Conservation (phyloP, 2,329 filamentous ascomycete species). For the Cladosporium sp. region DNA sequence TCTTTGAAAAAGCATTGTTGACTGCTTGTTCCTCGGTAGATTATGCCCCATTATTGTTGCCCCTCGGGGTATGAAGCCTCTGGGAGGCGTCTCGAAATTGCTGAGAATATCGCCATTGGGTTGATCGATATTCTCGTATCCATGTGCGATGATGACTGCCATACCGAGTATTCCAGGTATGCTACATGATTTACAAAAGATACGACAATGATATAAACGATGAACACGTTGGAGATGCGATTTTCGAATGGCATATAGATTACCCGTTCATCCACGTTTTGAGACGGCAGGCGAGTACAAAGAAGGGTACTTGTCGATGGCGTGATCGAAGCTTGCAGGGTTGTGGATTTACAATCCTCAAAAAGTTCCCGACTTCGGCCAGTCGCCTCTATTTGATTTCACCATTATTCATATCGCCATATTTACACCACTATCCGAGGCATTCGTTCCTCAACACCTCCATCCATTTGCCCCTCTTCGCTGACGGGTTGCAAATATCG, state of each 20-base stretch:
- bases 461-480: conserved; percentile 11
- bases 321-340: conserved; percentile 2
- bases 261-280: not conserved
- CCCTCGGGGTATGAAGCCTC: conserved; percentile 1
- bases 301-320: conserved; percentile 2
- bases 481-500: conserved; percentile 16
- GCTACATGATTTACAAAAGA: not conserved
- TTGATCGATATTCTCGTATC: not conserved
- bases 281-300: conserved; percentile 1
- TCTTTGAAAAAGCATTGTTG: not conserved
- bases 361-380: conserved; percentile 20
- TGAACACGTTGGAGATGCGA: not conserved
- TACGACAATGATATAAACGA: accelerated
- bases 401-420: conserved; percentile 12
- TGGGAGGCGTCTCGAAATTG: not conserved
- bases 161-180: no score
- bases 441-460: conserved; percentile 1
- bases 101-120: not conserved
- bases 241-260: not conserved
- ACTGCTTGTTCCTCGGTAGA: conserved; percentile 8
- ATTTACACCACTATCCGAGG: not conserved
- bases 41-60: not conserved
- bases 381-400: conserved; percentile 16
- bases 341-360: conserved; percentile 16
- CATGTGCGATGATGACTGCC: not conserved